Evolutionary conservation across 2,329 filamentous ascomycete genomes (phyloP).

Genomic region (Diaporthe ilicicola): DNA sequence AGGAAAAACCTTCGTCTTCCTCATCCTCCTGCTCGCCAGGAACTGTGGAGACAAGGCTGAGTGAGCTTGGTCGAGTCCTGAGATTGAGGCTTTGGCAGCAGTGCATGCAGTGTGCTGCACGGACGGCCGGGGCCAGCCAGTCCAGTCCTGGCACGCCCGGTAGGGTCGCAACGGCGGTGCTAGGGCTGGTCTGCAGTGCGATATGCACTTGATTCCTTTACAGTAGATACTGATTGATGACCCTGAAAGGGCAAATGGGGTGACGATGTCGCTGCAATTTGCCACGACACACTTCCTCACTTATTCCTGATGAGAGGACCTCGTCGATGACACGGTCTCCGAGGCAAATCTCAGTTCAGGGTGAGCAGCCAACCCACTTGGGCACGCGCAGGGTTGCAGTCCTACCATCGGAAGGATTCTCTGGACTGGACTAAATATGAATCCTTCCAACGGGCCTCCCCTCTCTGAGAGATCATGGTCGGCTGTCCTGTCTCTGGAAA

Average conservation of each 20-base stretch:
- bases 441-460: background rate
- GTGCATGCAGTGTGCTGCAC: background rate
- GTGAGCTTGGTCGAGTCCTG: background rate
- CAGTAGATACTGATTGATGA: too few species aligned
- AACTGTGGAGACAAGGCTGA: constrained; percentile 18
- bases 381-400: constrained; percentile 13
- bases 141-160: background rate
- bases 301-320: background rate
- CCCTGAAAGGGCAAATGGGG: background rate
- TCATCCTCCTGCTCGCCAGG: background rate
- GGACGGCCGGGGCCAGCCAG: constrained; percentile 11
- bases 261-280: background rate
- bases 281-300: background rate
- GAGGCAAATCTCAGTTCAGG: background rate
- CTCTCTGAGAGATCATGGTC: background rate
- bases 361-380: constrained; percentile 10
- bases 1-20: background rate
- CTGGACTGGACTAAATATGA: constrained; percentile 5
- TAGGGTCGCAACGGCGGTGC: constrained; percentile 19
- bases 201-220: background rate
- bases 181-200: constrained; percentile 3
- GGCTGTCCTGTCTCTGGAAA: background rate
- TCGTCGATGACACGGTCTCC: background rate
- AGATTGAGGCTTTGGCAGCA: background rate
- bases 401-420: constrained; percentile 27